Conservation (phyloP, 352 stramenopile species). For the Achlya hypogyna region DNA sequence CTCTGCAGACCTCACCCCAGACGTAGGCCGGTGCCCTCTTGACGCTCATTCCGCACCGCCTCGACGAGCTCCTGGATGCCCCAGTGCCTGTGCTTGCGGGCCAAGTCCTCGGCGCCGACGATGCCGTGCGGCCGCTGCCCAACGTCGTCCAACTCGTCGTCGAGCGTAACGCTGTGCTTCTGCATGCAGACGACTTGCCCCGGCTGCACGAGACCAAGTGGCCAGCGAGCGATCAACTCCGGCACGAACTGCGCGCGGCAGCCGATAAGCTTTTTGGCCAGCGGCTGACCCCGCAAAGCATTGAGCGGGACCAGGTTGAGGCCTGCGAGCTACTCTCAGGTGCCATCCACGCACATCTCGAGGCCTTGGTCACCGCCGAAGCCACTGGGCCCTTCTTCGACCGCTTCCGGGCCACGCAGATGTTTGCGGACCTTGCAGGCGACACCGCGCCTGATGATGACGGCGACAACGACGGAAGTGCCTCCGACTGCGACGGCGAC, state of each 20-base stretch:
- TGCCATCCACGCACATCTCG: constrained; percentile 51
- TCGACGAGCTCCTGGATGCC: constrained; percentile 64
- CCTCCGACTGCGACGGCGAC: constrained; percentile 11
- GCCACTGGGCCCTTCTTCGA: constrained; percentile 20
- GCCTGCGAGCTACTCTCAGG: constrained; percentile 60
- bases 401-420: constrained; percentile 68
- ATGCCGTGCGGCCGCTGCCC: constrained; percentile 28
- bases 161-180: constrained; percentile 62
- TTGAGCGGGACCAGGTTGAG: constrained; percentile 45
- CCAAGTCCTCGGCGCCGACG: constrained; percentile 45
- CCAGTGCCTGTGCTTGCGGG: constrained; percentile 69
- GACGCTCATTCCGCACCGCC: constrained; percentile 51
- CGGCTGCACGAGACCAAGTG: constrained; percentile 70
- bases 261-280: constrained; percentile 51
- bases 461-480: not conserved
- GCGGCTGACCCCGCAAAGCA: constrained; percentile 51
- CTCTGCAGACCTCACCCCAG: not conserved
- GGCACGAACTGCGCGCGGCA: constrained; percentile 51
- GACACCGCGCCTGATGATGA: not conserved
- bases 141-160: constrained; percentile 78
- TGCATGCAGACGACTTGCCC: constrained; percentile 68
- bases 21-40: constrained; percentile 48
- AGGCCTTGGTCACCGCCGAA: constrained; percentile 35
- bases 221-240: constrained; percentile 55
- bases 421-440: constrained; percentile 63